Base-by-base conservation (phyloP, 345 rosid species). In the Salix brachista region DNA sequence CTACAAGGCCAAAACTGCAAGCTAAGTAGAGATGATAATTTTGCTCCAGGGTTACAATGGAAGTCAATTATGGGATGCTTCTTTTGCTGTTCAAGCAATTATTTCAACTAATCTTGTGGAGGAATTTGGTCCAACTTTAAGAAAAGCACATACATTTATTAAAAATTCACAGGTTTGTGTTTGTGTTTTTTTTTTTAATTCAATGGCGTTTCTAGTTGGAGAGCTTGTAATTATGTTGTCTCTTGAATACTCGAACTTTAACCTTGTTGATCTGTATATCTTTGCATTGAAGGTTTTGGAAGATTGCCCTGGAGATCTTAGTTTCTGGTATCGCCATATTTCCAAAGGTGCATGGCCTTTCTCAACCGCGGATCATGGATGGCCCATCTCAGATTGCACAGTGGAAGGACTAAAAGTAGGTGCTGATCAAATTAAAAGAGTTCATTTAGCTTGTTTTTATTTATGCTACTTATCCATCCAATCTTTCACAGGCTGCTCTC, bases 291-390 rank as follows among this genome's bases (percentile, higher is more conserved):
- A 95, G 99, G 97, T 93, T 56, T 30, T 74, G 79, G 97, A 90
- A 58, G 89, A 95, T 82, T 95, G 97, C 87, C 91, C 91, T 4
- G 97, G 97, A 76, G 89, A 93, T 81, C 94, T 91, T 80, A 77
- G 82, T 46, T 84, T 67, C 82, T 93, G 98, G 98, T 90, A 93
- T 48, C 96, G 97, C 54, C 99, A 96, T 87, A 92, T 96, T 83
- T 96, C 99, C 71, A 96, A 93, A 85, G 99, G 98, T 67, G 99
- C 96, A 75, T 93, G 99, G 98, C 95, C 98, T 76, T 96, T 93
- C 85, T 96, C 99, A 69, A 93, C 97, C 48, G 94, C 87, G 48
- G 99, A 93, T 86, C 99, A 95, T 5, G 97, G 99, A 83, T 96
- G 98, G 98, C 98, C 97, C 69, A 91, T 93, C 81, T 96, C 98